These are phyloP conservation scores for Xenosphaeropsis pyriputrescens DNA, from an alignment of 2,329 filamentous ascomycete species.

Conservation along the genomic window DNA sequence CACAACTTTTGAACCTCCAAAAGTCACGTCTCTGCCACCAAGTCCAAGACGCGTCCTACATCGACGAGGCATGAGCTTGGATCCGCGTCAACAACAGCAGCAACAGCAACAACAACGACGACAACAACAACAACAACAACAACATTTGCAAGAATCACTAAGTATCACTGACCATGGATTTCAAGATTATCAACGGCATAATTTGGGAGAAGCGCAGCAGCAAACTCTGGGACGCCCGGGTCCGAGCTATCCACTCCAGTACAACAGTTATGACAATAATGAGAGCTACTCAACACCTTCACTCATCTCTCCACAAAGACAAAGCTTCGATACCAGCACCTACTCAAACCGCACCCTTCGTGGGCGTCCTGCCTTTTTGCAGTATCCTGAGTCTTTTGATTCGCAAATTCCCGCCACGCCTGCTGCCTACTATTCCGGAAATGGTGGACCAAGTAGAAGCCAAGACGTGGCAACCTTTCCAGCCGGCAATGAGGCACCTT, in stretches of 20 bases:
- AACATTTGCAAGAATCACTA: conserved; percentile 26
- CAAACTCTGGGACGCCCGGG: conserved; percentile 73
- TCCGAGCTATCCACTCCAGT: conserved; percentile 19
- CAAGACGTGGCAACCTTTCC: no score
- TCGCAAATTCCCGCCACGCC: no score
- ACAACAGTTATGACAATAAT: conserved; percentile 18
- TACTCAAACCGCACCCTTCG: no score
- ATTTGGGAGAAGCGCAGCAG: conserved; percentile 82
- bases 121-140: conserved; percentile 35
- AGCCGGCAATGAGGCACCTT: no score
- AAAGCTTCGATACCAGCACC: conserved; percentile 29
- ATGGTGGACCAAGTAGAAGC: no score
- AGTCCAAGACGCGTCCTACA: conserved; percentile 43
- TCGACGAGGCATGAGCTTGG: conserved; percentile 73
- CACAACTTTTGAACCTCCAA: conserved; percentile 59
- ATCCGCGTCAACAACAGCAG: conserved; percentile 43
- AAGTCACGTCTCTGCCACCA: conserved; percentile 50
- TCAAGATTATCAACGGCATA: conserved; percentile 50
- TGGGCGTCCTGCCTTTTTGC: no score
- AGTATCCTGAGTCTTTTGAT: no score
- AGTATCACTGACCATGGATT: conserved; percentile 39
- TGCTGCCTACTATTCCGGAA: no score
- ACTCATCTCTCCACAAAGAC: conserved; percentile 36
- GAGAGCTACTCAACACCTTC: conserved; percentile 44
- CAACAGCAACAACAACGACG: conserved; percentile 39